Evolutionary conservation across 495 filamentous ascomycete genomes (phyloP).

Genomic region (Penicillium angulare): DNA sequence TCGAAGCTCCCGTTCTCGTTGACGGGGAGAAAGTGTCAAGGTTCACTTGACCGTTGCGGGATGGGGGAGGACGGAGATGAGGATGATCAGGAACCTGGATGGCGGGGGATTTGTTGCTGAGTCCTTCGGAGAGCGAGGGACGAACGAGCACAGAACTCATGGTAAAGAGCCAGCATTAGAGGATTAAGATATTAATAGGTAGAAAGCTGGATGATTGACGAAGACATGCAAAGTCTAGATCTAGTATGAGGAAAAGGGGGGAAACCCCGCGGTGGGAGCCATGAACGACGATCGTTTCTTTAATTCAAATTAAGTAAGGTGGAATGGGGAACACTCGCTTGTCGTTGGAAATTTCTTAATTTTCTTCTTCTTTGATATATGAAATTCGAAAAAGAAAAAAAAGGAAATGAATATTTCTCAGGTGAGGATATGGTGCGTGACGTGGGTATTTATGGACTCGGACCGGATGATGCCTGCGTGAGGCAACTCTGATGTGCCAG

Average conservation of each 20-base stretch:
- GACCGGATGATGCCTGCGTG: neutral
- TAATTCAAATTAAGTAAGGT: neutral
- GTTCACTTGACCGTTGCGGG: constrained; percentile 52
- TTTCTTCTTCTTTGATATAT: neutral
- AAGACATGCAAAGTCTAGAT: constrained; percentile 3
- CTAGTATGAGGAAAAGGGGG: constrained; percentile 15
- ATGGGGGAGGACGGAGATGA: constrained; percentile 13
- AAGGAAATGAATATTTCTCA: neutral
- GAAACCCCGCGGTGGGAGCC: constrained; percentile 14
- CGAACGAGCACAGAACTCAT: constrained; percentile 27
- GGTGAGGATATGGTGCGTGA: too few species aligned
- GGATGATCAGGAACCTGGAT: constrained; percentile 31
- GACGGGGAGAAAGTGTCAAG: constrained; percentile 75
- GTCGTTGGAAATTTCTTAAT: neutral
- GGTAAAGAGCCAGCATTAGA: constrained; percentile 4
- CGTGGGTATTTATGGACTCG: neutral
- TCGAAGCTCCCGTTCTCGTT: constrained; percentile 95
- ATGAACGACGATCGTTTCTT: constrained; percentile 18
- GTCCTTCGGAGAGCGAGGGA: constrained; percentile 27
- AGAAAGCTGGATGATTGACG: neutral
- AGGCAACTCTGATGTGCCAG: neutral
- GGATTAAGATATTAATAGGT: neutral
- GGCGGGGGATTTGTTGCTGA: constrained; percentile 22
- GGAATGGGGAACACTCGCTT: too few species aligned
- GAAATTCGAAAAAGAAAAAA: neutral